Base-by-base conservation (phyloP, 345 rosid genomes). In the Lumnitzera racemosa region DNA sequence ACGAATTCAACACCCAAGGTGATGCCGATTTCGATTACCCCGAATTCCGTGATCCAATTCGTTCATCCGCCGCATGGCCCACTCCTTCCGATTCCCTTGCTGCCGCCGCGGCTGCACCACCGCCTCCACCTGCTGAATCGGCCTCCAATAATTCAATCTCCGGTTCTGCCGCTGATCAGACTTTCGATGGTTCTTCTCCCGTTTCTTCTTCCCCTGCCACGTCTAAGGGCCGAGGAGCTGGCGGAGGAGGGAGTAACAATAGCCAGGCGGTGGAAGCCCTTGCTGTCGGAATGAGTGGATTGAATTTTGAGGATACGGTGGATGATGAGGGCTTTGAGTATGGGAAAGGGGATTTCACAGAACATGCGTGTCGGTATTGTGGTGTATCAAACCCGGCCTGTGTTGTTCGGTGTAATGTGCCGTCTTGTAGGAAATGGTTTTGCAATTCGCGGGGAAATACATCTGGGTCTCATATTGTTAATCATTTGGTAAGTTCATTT, bases 391-490 rank as follows among this genome's bases (percentile, higher is more conserved):
- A 95, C 62, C 99, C 99, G 5, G 91, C 99, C 6, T 95, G 99
- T 51, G 99, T 95, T 46, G 99, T 86, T 43, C 79, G 99, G 71
- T 95, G 99, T 58, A 95, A 95, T 69, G 96, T 90, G 58, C 95
- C 99, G 12, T 95, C 99, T 0, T 95, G 99, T 68, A 77, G 99
- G 57, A 95, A 95, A 75, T 95, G 99, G 99, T 95, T 95, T 66
- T 95, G 99, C 65, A 95, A 95, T 76, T 95, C 99, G 6, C 82
- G 99, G 63, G 99, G 99, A 56, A 95, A 95, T 67, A 95, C 99
- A 25, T 95, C 98, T 0, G 99, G 99, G 41, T 95, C 99, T 54
- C 99, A 95, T 77, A 95, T 95, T 14, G 99, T 95, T 57, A 95
- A 95, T 78, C 99, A 95, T 66, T 76, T 95, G 81, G 99, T 85